phyloP scores from a whole-genome alignment of 306 rosid species.

The Calophaca sinica region DNA sequence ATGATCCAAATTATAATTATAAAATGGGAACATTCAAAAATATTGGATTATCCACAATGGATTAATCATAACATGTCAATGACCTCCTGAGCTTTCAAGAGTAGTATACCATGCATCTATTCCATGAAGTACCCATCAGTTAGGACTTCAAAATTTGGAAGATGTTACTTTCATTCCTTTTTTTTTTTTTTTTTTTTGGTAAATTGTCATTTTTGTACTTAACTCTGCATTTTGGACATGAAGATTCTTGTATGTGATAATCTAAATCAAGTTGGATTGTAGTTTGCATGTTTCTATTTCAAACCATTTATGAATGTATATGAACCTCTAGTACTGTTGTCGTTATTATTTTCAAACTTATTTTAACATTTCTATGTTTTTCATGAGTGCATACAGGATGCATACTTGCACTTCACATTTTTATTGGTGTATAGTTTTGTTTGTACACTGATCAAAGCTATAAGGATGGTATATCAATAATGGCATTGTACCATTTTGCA shows the following conservation, averaged over 20 bases:
- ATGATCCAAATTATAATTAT: not conserved
- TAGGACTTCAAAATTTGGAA: too few relatives aligned
- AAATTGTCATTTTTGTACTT: too few relatives aligned
- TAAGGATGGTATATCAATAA: slow-evolving; percentile 18
- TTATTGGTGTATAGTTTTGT: not conserved
- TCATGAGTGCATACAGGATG: not conserved
- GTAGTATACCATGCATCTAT: too few relatives aligned
- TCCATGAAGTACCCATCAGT: too few relatives aligned
- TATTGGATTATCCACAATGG: not conserved
- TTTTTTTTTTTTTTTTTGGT: too few relatives aligned
- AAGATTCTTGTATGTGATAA: too few relatives aligned
- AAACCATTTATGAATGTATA: too few relatives aligned
- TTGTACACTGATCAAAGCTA: slow-evolving; percentile 9
- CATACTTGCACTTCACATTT: slow-evolving; percentile 5
- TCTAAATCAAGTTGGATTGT: too few relatives aligned
- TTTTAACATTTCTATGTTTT: not conserved
- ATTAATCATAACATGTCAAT: slow-evolving; percentile 1
- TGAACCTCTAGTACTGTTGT: not conserved
- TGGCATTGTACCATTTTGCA: slow-evolving; percentile 47
- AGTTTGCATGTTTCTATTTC: too few relatives aligned
- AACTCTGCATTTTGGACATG: too few relatives aligned
- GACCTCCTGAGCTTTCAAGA: too few relatives aligned
- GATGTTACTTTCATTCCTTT: too few relatives aligned
- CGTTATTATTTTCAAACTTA: not conserved
- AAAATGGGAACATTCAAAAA: not conserved